A percentile compares a stretch with the other conserved stretches of the same genome.
Evolutionary conservation across 2,329 filamentous ascomycete genomes (phyloP).

Genomic region (Alternaria solani): DNA sequence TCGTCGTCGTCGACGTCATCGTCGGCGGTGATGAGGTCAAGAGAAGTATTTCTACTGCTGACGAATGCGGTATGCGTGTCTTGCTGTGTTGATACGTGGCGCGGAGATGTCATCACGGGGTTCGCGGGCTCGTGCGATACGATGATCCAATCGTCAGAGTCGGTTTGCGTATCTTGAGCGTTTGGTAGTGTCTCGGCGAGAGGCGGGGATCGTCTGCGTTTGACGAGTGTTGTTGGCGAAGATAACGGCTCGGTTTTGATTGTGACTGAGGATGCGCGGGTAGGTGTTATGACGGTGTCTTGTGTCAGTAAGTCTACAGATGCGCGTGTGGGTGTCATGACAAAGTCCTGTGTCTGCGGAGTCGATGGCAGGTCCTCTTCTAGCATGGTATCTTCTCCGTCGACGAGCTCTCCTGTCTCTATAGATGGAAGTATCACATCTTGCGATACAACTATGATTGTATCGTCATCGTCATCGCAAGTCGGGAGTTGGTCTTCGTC

Average conservation of each 20-base stretch:
- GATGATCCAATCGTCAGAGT: neutral
- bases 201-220: neutral
- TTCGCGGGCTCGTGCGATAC: accelerated
- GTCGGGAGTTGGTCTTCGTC: conserved; percentile 13
- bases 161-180: accelerated
- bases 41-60: neutral
- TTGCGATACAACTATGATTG: conserved; percentile 12
- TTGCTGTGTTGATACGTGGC: neutral
- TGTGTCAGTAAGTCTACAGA: neutral
- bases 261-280: conserved; percentile 1
- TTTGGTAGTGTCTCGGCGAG: neutral
- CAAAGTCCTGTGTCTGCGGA: conserved; percentile 2
- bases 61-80: neutral
- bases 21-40: conserved; percentile 12
- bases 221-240: conserved; percentile 4
- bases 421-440: conserved; percentile 37
- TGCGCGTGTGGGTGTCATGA: conserved; percentile 5
- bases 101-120: neutral
- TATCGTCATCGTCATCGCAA: conserved; percentile 10
- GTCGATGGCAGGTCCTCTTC: conserved; percentile 18
- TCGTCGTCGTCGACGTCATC: conserved; percentile 9
- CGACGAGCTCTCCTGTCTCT: conserved; percentile 24
- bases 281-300: conserved; percentile 3
- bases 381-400: conserved; percentile 28
- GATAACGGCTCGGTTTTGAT: conserved; percentile 15